A percentile compares a stretch with the other conserved stretches of the same genome.
Evolutionary conservation across 2,329 filamentous ascomycete genomes (phyloP).

Genomic region (Paracoccidioides brasiliensis): DNA sequence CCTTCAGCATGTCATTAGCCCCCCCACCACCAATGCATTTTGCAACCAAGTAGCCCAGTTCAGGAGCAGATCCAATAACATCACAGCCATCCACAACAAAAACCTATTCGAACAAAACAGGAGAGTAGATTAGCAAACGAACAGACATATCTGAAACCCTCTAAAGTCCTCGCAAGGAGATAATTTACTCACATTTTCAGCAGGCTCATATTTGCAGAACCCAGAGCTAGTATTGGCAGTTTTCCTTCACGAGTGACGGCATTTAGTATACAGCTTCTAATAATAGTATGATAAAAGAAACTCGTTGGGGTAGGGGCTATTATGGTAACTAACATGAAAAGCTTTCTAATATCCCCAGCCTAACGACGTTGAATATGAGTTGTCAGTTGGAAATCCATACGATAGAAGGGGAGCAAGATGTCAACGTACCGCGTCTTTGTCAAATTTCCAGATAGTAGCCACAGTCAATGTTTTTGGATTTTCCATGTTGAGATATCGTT

Average conservation of each 20-base stretch:
- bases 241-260: not conserved
- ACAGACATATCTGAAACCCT: not conserved
- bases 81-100: constrained; percentile 16
- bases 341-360: constrained; percentile 16
- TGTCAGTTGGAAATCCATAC: constrained; percentile 3
- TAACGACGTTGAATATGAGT: constrained; percentile 2
- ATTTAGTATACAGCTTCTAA: not conserved
- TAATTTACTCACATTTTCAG: constrained; percentile 14
- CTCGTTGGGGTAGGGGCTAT: not conserved
- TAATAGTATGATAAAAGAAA: not conserved
- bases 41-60: constrained; percentile 11
- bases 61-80: constrained; percentile 5
- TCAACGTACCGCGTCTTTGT: constrained; percentile 19
- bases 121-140: not conserved
- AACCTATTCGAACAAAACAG: constrained; percentile 10
- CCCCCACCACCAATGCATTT: constrained; percentile 19
- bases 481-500: constrained; percentile 5
- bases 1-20: constrained; percentile 22
- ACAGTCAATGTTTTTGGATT: constrained; percentile 15
- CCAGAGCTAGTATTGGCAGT: constrained; percentile 2
- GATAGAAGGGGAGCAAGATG: not conserved
- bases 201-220: constrained; percentile 15
- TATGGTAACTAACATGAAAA: constrained; percentile 13
- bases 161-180: not conserved
- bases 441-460: constrained; percentile 23